Conservation (phyloP, 2,329 filamentous ascomycete species). For the Mycogone perniciosa region DNA sequence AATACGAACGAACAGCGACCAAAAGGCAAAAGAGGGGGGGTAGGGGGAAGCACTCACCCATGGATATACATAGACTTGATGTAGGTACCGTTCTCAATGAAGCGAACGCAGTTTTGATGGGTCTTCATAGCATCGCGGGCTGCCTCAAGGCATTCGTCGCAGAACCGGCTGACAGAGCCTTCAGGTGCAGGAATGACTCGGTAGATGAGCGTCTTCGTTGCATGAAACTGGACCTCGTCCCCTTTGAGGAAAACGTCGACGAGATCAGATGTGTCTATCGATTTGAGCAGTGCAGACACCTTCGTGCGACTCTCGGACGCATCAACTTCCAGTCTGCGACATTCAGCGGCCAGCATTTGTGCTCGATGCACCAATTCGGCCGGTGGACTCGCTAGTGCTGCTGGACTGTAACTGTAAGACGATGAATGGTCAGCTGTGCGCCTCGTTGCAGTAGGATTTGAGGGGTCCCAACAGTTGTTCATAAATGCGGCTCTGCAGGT, state of each 20-base stretch:
- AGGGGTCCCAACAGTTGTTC: constrained; percentile 34
- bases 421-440: not conserved
- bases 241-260: constrained; percentile 39
- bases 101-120: constrained; percentile 40
- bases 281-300: constrained; percentile 31
- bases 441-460: too few relatives aligned
- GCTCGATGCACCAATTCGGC: constrained; percentile 36
- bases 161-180: constrained; percentile 38
- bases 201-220: constrained; percentile 46
- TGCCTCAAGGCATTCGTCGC: constrained; percentile 41
- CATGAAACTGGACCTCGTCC: constrained; percentile 42
- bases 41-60: constrained; percentile 33
- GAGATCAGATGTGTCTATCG: constrained; percentile 33
- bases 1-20: not conserved
- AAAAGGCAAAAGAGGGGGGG: not conserved
- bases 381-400: constrained; percentile 35
- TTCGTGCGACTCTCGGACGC: constrained; percentile 30
- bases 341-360: constrained; percentile 32
- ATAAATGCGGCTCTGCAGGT: constrained; percentile 54
- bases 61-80: constrained; percentile 44
- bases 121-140: constrained; percentile 43
- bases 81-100: constrained; percentile 34
- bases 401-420: constrained; percentile 42
- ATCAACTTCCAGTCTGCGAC: constrained; percentile 30
- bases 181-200: constrained; percentile 43